Base-by-base conservation (phyloP, 345 rosid genomes). In the Carallia brachiata region DNA sequence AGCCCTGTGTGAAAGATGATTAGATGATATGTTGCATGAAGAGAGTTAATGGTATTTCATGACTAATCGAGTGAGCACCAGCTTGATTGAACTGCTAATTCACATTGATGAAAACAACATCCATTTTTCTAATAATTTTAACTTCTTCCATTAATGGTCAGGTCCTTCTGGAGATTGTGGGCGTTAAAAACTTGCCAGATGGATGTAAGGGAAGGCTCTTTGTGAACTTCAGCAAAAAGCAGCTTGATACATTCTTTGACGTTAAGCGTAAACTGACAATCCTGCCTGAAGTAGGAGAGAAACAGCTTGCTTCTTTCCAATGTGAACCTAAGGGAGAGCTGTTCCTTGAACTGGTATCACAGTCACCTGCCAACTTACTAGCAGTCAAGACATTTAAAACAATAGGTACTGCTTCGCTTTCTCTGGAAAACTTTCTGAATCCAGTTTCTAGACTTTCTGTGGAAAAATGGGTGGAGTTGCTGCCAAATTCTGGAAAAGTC, bases 261-360 rank as follows among this genome's bases (percentile, higher is more conserved):
- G 81, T 79, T 55, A 91, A 91, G 78, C 81, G 73, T 63, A 87
- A 70, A 65, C 79, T 86, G 69, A 83, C 82, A 3, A 71, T 94
- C 63, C 73, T 78, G 16, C 90, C 97, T 2, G 84, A 85, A 79
- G 77, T 92, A 12, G 78, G 83, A 50, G 77, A 78, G 77, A 92
- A 90, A 83, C 86, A 85, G 73, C 86, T 88, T 70, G 88, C 90
- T 72, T 78, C 84, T 3, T 89, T 95, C 77, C 88, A 78, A 30
- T 90, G 99, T 84, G 94, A 95, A 52, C 87, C 94, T 5, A 79
- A 67, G 30, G 99, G 98, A 63, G 86, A 95, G 71, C 81, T 96
- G 64, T 78, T 81, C 60, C 88, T 96, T 70, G 91, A 92, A 72
- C 90, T 96, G 27, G 73, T 83, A 67, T 84, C 90, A 40, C 73